Base-by-base conservation (phyloP, 2,329 filamentous ascomycete genomes). In the Lecanicillium sp. region DNA sequence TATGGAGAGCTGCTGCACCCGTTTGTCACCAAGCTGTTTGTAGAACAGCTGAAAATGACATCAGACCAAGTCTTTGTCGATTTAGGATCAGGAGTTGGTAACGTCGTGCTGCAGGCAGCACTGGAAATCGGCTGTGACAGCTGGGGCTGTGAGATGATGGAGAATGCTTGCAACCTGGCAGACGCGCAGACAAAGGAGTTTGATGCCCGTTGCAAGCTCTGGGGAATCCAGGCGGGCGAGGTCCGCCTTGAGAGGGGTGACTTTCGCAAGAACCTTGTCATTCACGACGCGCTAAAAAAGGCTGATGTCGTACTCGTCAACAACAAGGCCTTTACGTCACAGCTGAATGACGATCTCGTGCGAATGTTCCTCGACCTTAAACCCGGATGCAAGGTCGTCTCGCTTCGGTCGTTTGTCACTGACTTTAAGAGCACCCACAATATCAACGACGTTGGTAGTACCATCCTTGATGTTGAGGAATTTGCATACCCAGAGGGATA, bases 221-320 rank as follows among this genome's bases (percentile, higher is more conserved):
- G 92, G 92, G 90, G 90, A 9, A 70, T 98, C 41, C 71, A 75
- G 14, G 76, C 85, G 2, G 92, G 92, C 44, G 70, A 75, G 43
- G 85, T 92, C n/a, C 74, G 79, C 44, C 76, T 98, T 6, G 76
- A 90, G 45, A 70, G 80, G 31, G 92, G 87, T 42, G 85, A 95
- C 56, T 95, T 98, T 53, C 77, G 88, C 9, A 77, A 80, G 47
- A 84, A 83, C 48, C 58, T 73, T 13, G 70, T 71, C 42, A 86
- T 95, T 35, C 71, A 80, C 43, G 72, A 78, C 17, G 80, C 81
- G 7, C 71, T 98, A 35, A 82, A 83, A 58, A 78, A 81, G 39
- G 90, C 92, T 2, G 92, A 98, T 56, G 89, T 96, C n/a, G 78
- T 98, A 14, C 74, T 98, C 18, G 90, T 96, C 51, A 98, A 98